phyloP scores from a whole-genome alignment of 179 eudicot species.

The Silene coronaria region DNA sequence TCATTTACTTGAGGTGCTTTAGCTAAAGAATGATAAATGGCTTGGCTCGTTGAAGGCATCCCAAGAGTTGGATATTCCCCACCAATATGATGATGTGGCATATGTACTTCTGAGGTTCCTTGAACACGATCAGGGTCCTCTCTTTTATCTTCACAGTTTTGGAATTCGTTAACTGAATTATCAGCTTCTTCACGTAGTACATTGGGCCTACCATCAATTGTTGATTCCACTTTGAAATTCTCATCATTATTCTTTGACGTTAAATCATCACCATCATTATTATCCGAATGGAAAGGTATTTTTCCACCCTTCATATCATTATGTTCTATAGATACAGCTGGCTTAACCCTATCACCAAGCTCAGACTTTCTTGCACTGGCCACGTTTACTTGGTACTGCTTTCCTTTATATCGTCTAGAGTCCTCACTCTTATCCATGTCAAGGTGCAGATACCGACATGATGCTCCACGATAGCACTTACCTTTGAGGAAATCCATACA shows the following conservation, averaged over 20 bases:
- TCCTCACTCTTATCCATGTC: slow-evolving; percentile 45
- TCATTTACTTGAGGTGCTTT: slow-evolving; percentile 26
- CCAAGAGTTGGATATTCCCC: slow-evolving; percentile 19
- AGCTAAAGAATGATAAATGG: slow-evolving; percentile 22
- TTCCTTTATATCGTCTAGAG: slow-evolving; percentile 39
- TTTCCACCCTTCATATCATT: slow-evolving; percentile 34
- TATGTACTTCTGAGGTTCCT: slow-evolving; percentile 30
- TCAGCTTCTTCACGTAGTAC: slow-evolving; percentile 26
- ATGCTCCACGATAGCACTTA: slow-evolving; percentile 74
- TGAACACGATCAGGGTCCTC: slow-evolving; percentile 26
- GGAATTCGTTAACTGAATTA: slow-evolving; percentile 19
- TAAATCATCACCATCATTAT: slow-evolving; percentile 29
- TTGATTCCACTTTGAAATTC: slow-evolving; percentile 21
- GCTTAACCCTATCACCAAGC: slow-evolving; percentile 25
- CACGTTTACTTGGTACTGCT: slow-evolving; percentile 31
- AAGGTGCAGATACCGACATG: slow-evolving; percentile 69
- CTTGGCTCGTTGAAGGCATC: slow-evolving; percentile 26
- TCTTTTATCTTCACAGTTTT: slow-evolving; percentile 26
- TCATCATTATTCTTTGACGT: slow-evolving; percentile 21
- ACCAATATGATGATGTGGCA: slow-evolving; percentile 28
- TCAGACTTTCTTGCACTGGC: slow-evolving; percentile 33
- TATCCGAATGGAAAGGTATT: slow-evolving; percentile 17
- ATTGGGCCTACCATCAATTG: slow-evolving; percentile 18
- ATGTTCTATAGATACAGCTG: slow-evolving; percentile 23
- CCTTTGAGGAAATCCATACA: slow-evolving; percentile 78